Base-by-base conservation (phyloP, 1,284 basidiomycete species). In the Sutorius eximius region DNA sequence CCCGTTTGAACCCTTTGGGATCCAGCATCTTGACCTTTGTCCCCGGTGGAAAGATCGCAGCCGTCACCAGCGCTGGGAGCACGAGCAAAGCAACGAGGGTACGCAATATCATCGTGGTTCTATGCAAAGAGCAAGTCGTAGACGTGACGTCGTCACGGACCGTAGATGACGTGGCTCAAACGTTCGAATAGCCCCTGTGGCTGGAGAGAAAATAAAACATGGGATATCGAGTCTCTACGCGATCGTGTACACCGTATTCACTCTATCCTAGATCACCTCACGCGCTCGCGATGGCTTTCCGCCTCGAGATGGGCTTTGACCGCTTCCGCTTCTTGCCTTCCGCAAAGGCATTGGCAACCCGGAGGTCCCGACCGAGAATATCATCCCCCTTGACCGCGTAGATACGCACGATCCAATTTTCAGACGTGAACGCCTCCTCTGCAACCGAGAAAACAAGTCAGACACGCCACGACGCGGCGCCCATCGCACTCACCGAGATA, bases 341-440 rank as follows among this genome's bases (percentile, higher is more conserved):
- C 24, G 79, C 78, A 66, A 98, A 99, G 20, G 88, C 87, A 54
- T 90, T 92, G 3, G 92, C 95, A 48, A 77, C 85, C 77, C 93
- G 92, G 56, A 88, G 83, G 61, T 94, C 90, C 59, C 97, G 83
- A 22, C 95, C 95, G 3, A 99, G 80, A 18, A 84, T 73, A 73
- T 99, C 97, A 52, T 97, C 94, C 68, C 93, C 94, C 78, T 95
- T 96, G 51, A 99, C 97, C 69, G 93, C 79, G 70, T 95, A 99
- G 69, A 99, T 98, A 45, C 97, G 88, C 57, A 93, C 94, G 64
- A 98, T 95, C 95, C 95, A 98, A 74, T 98, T 98, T 76, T 98
- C 95, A 10, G 92, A 93, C 2, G 95, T 97, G 77, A 95, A 98
- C 9, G 94, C 95, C 73, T 98, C 95, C 63, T 97, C 93, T 91